Percentiles rank a stretch among this genome's conserved stretches.
phyloP scores from a whole-genome alignment of 179 eudicot species.

The Beta corolliflora region DNA sequence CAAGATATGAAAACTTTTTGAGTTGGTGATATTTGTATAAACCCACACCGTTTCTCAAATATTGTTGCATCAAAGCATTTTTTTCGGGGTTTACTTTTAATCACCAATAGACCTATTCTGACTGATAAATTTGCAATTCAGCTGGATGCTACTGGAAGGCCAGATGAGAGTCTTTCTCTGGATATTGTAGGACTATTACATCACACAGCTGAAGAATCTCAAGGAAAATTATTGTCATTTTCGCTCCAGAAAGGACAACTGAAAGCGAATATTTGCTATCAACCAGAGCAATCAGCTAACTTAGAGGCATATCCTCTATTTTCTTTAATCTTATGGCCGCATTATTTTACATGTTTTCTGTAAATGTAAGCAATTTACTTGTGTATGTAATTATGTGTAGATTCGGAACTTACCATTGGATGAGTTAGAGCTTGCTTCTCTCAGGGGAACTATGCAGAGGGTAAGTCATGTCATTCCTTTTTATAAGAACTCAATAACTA shows the following conservation, averaged over 20 bases:
- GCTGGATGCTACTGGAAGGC: slow-evolving; percentile 95
- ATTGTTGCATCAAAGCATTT: not conserved
- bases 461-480: slow-evolving; percentile 39
- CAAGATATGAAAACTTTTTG: not conserved
- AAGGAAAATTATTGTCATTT: slow-evolving; percentile 65
- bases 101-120: slow-evolving; percentile 13
- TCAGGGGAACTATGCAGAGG: slow-evolving; percentile 86
- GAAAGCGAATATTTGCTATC: slow-evolving; percentile 70
- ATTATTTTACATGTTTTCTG: slow-evolving; percentile 12
- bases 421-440: slow-evolving; percentile 98
- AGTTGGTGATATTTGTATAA: not conserved
- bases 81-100: not conserved
- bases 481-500: not conserved
- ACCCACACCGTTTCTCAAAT: not conserved
- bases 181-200: slow-evolving; percentile 68
- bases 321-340: slow-evolving; percentile 6
- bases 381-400: slow-evolving; percentile 37
- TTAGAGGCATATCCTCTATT: slow-evolving; percentile 60
- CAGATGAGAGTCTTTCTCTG: slow-evolving; percentile 89
- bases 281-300: slow-evolving; percentile 71
- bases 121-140: slow-evolving; percentile 40
- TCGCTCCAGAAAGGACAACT: slow-evolving; percentile 95
- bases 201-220: slow-evolving; percentile 55
- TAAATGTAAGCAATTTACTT: slow-evolving; percentile 24
- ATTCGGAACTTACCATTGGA: slow-evolving; percentile 93